These are phyloP conservation scores for Metschnikowia amazonensis DNA, from an alignment of 805 yeast species.

Conservation along the genomic window DNA sequence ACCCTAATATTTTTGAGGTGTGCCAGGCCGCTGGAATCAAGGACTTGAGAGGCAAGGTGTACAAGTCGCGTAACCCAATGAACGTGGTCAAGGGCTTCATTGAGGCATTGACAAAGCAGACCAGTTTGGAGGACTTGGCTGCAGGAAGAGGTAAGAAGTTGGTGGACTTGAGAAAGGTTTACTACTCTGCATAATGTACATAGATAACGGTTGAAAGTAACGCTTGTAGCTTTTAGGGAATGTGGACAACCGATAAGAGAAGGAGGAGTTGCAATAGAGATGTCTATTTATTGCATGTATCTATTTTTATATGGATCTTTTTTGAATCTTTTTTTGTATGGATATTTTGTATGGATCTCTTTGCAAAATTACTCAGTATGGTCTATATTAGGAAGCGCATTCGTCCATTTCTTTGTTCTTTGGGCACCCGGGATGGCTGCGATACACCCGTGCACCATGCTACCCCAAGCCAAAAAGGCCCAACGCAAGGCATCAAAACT, in stretches of 20 bases:
- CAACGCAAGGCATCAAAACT: not conserved
- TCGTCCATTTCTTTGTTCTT: too few relatives aligned
- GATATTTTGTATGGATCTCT: too few relatives aligned
- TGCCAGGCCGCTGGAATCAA: slow-evolving; percentile 92
- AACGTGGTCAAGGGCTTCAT: slow-evolving; percentile 87
- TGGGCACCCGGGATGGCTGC: too few relatives aligned
- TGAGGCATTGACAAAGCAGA: slow-evolving; percentile 79
- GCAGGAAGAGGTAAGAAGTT: slow-evolving; percentile 90
- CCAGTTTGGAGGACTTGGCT: slow-evolving; percentile 82
- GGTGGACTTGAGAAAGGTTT: slow-evolving; percentile 86
- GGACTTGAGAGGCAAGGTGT: slow-evolving; percentile 87
- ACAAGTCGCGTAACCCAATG: slow-evolving; percentile 91
- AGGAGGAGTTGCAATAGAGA: too few relatives aligned
- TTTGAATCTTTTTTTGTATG: too few relatives aligned
- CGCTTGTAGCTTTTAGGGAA: too few relatives aligned
- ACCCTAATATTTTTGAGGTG: slow-evolving; percentile 83
- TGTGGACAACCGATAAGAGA: too few relatives aligned
- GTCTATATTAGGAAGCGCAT: too few relatives aligned
- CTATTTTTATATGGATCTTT: too few relatives aligned
- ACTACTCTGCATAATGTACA: slow-evolving; percentile 52
- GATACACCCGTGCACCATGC: not conserved
- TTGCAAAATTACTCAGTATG: too few relatives aligned
- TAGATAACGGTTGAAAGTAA: slow-evolving; percentile 1
- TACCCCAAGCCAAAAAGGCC: not conserved
- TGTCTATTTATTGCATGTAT: too few relatives aligned